phyloP scores from a whole-genome alignment of 2,329 filamentous ascomycete genomes.

The Ceratocystis colombiana region DNA sequence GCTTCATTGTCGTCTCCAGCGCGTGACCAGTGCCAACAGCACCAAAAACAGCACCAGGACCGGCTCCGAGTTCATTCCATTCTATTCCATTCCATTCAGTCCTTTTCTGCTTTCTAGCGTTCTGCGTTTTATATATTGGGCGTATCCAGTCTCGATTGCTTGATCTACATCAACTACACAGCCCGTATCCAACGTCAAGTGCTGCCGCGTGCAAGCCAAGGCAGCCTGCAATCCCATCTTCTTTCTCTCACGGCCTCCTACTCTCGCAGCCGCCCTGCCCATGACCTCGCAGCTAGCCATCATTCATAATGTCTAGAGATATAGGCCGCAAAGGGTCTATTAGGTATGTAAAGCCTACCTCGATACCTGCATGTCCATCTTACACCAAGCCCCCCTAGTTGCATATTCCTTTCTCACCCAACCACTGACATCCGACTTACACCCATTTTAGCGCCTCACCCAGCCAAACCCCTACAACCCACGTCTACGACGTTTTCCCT shows the following conservation, averaged over 20 bases:
- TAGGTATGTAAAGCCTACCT: conserved; percentile 1
- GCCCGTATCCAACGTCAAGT: not conserved
- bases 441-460: not conserved
- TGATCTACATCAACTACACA: too few relatives aligned
- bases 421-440: conserved; percentile 10
- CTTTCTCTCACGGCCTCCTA: not conserved
- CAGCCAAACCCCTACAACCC: not conserved
- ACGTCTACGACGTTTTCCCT: conserved; percentile 21
- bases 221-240: not conserved
- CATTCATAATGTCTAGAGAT: conserved; percentile 19
- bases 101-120: not conserved
- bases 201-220: not conserved
- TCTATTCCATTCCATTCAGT: not conserved
- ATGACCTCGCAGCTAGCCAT: not conserved
- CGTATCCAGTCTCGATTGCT: too few relatives aligned
- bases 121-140: not conserved
- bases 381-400: not conserved
- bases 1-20: conserved; percentile 5
- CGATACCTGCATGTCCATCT: not conserved
- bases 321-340: conserved; percentile 16
- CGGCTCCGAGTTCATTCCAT: conserved; percentile 10
- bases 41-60: conserved; percentile 1
- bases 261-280: not conserved
- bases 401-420: not conserved
- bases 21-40: not conserved